Conservation (phyloP, 768 basidiomycete species). For the Amyloporia xantha region DNA sequence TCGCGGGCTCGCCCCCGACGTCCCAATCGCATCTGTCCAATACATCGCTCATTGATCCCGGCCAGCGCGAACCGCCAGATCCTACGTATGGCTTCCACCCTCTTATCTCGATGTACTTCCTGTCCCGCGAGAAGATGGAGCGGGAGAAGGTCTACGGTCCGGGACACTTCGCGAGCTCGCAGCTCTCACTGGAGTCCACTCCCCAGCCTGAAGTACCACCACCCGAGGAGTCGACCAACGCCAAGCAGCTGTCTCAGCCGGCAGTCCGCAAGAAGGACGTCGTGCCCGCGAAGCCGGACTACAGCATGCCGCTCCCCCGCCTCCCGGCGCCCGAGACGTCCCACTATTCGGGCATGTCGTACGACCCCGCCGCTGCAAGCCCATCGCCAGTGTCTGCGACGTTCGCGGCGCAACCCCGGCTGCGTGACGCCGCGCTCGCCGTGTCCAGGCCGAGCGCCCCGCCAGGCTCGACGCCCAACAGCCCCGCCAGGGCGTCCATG, state of each 20-base stretch:
- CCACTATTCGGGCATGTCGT: slow-evolving; percentile 78
- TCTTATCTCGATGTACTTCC: slow-evolving; percentile 92
- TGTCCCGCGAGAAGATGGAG: slow-evolving; percentile 93
- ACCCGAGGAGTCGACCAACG: slow-evolving; percentile 18
- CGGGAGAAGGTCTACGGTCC: slow-evolving; percentile 90
- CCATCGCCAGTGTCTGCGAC: slow-evolving; percentile 45
- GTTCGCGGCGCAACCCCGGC: slow-evolving; percentile 55
- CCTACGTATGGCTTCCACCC: slow-evolving; percentile 94
- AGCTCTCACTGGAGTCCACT: slow-evolving; percentile 51
- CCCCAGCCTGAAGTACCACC: slow-evolving; percentile 13
- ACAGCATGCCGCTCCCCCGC: slow-evolving; percentile 77
- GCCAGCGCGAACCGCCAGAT: slow-evolving; percentile 51
- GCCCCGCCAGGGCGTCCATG: slow-evolving; percentile 27
- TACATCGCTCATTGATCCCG: slow-evolving; percentile 37
- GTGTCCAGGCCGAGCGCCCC: slow-evolving; percentile 26
- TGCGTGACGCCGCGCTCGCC: slow-evolving; percentile 50
- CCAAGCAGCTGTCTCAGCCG: slow-evolving; percentile 27
- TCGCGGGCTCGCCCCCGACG: slow-evolving; percentile 51
- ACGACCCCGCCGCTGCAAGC: slow-evolving; percentile 47
- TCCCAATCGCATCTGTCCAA: slow-evolving; percentile 52
- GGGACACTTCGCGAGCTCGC: slow-evolving; percentile 90
- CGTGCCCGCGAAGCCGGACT: slow-evolving; percentile 49
- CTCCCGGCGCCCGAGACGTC: slow-evolving; percentile 76
- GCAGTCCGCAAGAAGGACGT: slow-evolving; percentile 29
- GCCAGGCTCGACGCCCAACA: slow-evolving; percentile 10